Conservation (phyloP, 352 stramenopile genomes). For the Pilasporangium apinafurcum region DNA sequence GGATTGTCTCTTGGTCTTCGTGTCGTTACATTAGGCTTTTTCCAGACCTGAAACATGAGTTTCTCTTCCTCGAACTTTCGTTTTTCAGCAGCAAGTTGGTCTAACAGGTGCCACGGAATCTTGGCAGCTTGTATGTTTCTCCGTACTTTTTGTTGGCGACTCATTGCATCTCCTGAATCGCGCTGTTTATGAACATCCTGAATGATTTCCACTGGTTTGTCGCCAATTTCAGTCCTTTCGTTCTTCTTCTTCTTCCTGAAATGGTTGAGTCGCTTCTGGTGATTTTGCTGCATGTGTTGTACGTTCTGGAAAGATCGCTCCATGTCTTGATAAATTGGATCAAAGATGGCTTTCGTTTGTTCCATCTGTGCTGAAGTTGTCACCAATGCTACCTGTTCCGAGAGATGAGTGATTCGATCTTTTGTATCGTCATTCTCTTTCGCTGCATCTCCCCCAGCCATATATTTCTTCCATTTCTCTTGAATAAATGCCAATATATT, state of each 20-base stretch:
- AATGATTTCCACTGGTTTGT: slow-evolving; percentile 1
- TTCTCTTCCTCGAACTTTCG: slow-evolving; percentile 48
- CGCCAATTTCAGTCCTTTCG: neutral
- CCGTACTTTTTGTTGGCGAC: slow-evolving; percentile 21
- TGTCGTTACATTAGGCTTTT: slow-evolving; percentile 15
- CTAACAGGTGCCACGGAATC: slow-evolving; percentile 66
- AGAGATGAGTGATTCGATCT: slow-evolving; percentile 23
- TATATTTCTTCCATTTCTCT: slow-evolving; percentile 36
- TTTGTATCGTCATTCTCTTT: slow-evolving; percentile 12
- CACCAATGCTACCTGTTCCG: slow-evolving; percentile 38
- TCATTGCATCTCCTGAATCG: neutral
- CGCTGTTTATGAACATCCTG: neutral
- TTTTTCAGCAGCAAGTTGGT: slow-evolving; percentile 45
- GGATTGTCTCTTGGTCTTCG: too few relatives aligned
- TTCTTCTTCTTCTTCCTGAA: neutral
- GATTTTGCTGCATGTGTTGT: slow-evolving; percentile 21
- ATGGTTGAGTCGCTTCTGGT: slow-evolving; percentile 6
- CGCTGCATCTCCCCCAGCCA: slow-evolving; percentile 4
- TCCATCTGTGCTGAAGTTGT: slow-evolving; percentile 44
- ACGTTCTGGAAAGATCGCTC: slow-evolving; percentile 33
- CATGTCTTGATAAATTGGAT: slow-evolving; percentile 51
- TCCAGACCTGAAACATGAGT: slow-evolving; percentile 50
- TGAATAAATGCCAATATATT: slow-evolving; percentile 47
- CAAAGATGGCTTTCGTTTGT: slow-evolving; percentile 55
- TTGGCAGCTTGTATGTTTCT: slow-evolving; percentile 30